A percentile compares a stretch with the other conserved stretches of the same genome.
Conservation (phyloP, 2,329 filamentous ascomycete genomes). For the Fusarium fracticaudum region DNA sequence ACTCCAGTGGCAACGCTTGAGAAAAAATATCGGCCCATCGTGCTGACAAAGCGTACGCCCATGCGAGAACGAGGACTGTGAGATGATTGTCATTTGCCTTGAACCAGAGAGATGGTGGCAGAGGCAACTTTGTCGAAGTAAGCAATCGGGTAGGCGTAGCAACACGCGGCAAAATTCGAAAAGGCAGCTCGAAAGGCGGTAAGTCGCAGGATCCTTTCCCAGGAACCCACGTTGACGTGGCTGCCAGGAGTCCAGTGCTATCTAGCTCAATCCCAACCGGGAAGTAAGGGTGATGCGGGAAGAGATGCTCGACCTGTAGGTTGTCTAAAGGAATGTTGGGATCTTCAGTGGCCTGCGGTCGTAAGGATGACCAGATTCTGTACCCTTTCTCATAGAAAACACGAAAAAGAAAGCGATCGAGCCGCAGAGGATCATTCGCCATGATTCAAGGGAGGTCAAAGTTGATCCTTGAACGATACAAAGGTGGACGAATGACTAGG, state of each 20-base stretch:
- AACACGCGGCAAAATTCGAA: neutral
- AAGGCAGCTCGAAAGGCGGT: neutral
- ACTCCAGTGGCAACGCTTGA: neutral
- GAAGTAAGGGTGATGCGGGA: slow-evolving; percentile 3
- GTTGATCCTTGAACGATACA: too few relatives aligned
- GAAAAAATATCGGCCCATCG: slow-evolving; percentile 23
- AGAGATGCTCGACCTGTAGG: neutral
- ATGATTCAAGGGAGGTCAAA: neutral
- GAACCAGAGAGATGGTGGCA: neutral
- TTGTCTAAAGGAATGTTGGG: neutral
- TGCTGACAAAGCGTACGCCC: slow-evolving; percentile 23
- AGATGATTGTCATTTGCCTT: neutral
- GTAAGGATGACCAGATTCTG: neutral
- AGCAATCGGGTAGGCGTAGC: neutral
- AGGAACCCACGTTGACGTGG: neutral
- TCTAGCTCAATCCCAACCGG: neutral
- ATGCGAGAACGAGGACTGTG: slow-evolving; percentile 26
- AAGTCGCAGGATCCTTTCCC: neutral
- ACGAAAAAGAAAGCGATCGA: neutral
- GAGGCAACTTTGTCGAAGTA: neutral
- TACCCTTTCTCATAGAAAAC: neutral
- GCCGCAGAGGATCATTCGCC: neutral
- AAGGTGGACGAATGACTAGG: too few relatives aligned
- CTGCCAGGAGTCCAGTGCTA: neutral
- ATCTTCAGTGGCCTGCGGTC: neutral